Evolutionary conservation across 2,329 filamentous ascomycete genomes (phyloP), one percentile per base, ranked within the genome.

Genomic region (Verticillium klebahnii): DNA sequence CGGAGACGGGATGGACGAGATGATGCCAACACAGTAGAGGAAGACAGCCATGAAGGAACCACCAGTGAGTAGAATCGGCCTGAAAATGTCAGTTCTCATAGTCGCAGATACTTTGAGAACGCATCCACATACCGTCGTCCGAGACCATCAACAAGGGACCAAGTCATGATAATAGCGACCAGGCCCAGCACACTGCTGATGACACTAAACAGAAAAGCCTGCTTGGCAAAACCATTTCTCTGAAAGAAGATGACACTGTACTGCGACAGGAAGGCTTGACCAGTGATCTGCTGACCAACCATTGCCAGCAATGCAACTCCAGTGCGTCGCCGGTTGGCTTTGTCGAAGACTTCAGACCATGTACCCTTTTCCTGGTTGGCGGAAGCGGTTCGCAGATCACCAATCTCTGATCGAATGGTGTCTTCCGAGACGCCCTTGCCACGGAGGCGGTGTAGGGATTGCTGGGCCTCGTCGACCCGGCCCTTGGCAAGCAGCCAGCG

Each of bases 401-500:
- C 64, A 23, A 72, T 62, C 45, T 72, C 70, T n/a, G 61, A 55
- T 11, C 66, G 57, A 17, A 70, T 64, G 31, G 69, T 65, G 1
- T 72, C 68, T 2, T 72, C 71, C 3, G 65, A 69, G 5, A 69
- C 63, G 2, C 65, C 63, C 31, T 70, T 70, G 31, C 55, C 55
- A 5, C 74, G 68, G 9, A 79, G 68, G 17, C 71, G 68, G 50
- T 67, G 64, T 1, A 80, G 62, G 1, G 70, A 67, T n/a, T 69
- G 64, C 23, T 68, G 66, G 1, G 78, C 78, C 14, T 74, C 73
- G 1, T 74, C 71, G n/a, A 69, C 61, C n/a, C 72, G 70, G 3
- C 72, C 74, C 25, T 74, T 72, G 12, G 75, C 71, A 2, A 79
- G 71, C 4, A 79, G 73, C 74, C 76, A 81, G 61, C 79, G 79